Percentiles rank a stretch among this genome's conserved stretches.
phyloP scores from a whole-genome alignment of 2,329 filamentous ascomycete species.

The Onygenales sp. region DNA sequence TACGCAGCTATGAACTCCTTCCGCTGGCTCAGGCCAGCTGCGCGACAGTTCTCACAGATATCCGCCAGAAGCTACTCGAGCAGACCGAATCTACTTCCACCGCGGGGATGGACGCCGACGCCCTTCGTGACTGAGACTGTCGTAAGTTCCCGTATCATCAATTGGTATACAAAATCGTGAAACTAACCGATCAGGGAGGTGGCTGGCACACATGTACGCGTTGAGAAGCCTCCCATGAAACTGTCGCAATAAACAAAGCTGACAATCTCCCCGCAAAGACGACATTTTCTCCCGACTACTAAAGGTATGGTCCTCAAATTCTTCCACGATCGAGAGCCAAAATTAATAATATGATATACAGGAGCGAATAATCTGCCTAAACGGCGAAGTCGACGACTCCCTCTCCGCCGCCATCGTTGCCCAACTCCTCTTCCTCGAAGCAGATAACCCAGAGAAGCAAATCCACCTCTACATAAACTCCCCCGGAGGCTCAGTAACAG shows the following conservation, averaged over 20 bases:
- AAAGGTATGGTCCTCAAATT: slow-evolving; percentile 44
- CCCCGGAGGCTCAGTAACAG: slow-evolving; percentile 84
- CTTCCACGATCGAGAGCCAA: neutral
- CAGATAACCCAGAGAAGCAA: slow-evolving; percentile 85
- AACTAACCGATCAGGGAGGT: slow-evolving; percentile 45
- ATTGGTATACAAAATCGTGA: neutral
- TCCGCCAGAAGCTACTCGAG: slow-evolving; percentile 8
- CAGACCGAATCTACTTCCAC: slow-evolving; percentile 15
- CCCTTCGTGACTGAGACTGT: slow-evolving; percentile 47
- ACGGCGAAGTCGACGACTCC: slow-evolving; percentile 81
- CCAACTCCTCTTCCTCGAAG: slow-evolving; percentile 95
- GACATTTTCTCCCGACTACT: slow-evolving; percentile 75
- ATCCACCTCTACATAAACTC: slow-evolving; percentile 99
- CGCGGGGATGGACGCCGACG: slow-evolving; percentile 41
- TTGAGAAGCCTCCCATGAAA: neutral
- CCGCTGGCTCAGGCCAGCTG: slow-evolving; percentile 7
- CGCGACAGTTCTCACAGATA: slow-evolving; percentile 3
- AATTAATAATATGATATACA: slow-evolving; percentile 21
- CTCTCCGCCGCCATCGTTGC: slow-evolving; percentile 91
- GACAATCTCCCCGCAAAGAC: slow-evolving; percentile 39
- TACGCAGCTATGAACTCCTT: slow-evolving; percentile 9
- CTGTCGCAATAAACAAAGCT: slow-evolving; percentile 14
- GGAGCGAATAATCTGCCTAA: slow-evolving; percentile 91
- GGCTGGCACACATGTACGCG: slow-evolving; percentile 68
- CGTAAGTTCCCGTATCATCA: slow-evolving; percentile 34